These are phyloP conservation scores for Wickerhamiella cacticola DNA, from an alignment of 805 yeast genomes.

Conservation along the genomic window DNA sequence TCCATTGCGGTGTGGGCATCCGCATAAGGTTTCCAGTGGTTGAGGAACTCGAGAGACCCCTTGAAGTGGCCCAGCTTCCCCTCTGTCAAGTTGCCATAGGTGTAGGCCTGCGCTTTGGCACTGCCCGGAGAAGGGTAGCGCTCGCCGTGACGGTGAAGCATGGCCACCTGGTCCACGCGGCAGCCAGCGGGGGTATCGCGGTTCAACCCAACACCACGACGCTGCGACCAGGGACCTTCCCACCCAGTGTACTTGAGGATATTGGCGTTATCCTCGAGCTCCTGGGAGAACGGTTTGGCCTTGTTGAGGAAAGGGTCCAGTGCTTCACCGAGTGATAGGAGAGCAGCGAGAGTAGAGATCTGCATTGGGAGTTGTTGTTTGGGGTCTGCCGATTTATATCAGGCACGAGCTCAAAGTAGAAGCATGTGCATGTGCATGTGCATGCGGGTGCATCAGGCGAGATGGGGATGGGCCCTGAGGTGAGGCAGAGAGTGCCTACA, in stretches of 20 bases:
- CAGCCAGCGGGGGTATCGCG: conserved; percentile 44
- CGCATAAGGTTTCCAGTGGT: conserved; percentile 36
- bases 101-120: conserved; percentile 12
- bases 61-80: conserved; percentile 13
- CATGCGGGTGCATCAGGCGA: no score
- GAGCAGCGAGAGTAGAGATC: conserved; percentile 3
- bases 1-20: conserved; percentile 24
- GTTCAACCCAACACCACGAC: conserved; percentile 42
- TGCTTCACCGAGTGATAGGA: conserved; percentile 1
- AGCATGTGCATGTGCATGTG: no score
- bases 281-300: conserved; percentile 21
- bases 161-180: conserved; percentile 42
- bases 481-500: no score
- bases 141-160: conserved; percentile 49
- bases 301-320: conserved; percentile 11
- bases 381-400: no score
- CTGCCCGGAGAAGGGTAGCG: conserved; percentile 35
- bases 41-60: conserved; percentile 38
- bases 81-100: conserved; percentile 15
- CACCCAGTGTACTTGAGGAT: conserved; percentile 39
- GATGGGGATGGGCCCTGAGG: no score
- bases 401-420: no score
- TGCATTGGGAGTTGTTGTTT: no score
- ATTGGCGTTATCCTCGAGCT: conserved; percentile 35
- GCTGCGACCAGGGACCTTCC: conserved; percentile 40